A percentile compares a stretch with the other conserved stretches of the same genome.
phyloP scores from a whole-genome alignment of 2,329 filamentous ascomycete species.

The Xylariaceae sp. region DNA sequence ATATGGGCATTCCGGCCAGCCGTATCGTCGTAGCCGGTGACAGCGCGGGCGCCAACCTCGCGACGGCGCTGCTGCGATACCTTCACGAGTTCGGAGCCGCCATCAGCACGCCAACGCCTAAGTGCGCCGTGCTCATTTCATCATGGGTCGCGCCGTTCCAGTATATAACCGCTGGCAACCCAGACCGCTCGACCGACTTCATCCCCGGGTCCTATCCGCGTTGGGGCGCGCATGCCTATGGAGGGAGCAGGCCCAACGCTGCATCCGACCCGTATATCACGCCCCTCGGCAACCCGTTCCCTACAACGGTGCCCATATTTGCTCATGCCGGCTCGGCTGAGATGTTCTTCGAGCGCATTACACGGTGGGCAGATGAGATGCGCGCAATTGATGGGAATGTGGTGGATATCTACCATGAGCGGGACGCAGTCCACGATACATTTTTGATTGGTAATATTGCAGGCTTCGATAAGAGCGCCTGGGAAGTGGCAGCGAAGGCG shows the following conservation, averaged over 20 bases:
- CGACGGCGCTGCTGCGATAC: slow-evolving; percentile 52
- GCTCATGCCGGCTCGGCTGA: slow-evolving; percentile 29
- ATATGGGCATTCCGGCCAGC: slow-evolving; percentile 45
- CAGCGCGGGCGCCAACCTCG: slow-evolving; percentile 55
- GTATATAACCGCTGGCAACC: slow-evolving; percentile 7
- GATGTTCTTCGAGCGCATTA: slow-evolving; percentile 45
- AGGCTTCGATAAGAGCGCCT: slow-evolving; percentile 47
- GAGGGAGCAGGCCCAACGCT: slow-evolving; percentile 27
- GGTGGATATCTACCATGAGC: slow-evolving; percentile 48
- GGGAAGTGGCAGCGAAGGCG: slow-evolving; percentile 20
- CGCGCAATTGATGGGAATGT: slow-evolving; percentile 11
- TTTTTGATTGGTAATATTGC: slow-evolving; percentile 46
- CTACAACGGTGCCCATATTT: slow-evolving; percentile 27
- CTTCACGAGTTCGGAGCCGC: slow-evolving; percentile 47
- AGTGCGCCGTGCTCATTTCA: slow-evolving; percentile 46
- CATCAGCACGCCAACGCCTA: slow-evolving; percentile 17
- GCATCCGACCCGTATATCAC: slow-evolving; percentile 43
- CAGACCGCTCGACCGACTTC: slow-evolving; percentile 45
- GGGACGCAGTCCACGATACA: slow-evolving; percentile 53
- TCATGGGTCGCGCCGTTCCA: slow-evolving; percentile 36
- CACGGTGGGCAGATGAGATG: slow-evolving; percentile 64
- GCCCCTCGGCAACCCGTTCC: slow-evolving; percentile 28
- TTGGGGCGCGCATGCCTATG: slow-evolving; percentile 51
- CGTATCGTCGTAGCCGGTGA: slow-evolving; percentile 55
- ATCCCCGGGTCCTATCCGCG: slow-evolving; percentile 44